Conservation (phyloP, 441 rosid genomes). For the Corymbia calophylla region DNA sequence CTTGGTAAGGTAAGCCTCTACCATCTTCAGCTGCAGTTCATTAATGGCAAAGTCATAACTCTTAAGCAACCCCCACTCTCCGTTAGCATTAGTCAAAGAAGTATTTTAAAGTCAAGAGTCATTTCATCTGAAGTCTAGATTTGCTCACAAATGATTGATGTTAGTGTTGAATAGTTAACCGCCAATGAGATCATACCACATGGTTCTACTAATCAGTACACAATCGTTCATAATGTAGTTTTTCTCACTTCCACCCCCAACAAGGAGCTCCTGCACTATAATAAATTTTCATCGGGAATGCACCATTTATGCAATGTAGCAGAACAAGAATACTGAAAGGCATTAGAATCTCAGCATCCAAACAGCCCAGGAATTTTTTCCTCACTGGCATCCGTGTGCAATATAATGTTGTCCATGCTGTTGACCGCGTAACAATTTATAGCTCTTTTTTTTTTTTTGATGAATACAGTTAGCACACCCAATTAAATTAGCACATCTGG, state of each 20-base stretch:
- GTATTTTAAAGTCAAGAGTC: background rate
- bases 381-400: background rate
- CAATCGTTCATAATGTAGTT: background rate
- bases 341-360: background rate
- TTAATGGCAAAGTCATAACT: background rate
- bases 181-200: background rate
- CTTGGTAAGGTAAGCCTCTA: background rate
- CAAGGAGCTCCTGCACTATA: background rate
- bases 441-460: background rate
- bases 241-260: background rate
- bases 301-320: background rate
- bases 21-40: background rate
- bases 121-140: background rate
- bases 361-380: background rate
- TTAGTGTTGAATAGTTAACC: background rate
- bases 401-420: background rate
- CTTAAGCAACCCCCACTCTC: background rate
- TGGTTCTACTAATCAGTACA: background rate
- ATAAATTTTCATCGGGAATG: background rate
- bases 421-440: background rate
- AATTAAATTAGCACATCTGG: background rate
- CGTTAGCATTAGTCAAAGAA: background rate
- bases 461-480: background rate
- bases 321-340: background rate
- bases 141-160: background rate